Base-by-base conservation (phyloP, 2,329 filamentous ascomycete genomes). In the Microdochium bolleyi region DNA sequence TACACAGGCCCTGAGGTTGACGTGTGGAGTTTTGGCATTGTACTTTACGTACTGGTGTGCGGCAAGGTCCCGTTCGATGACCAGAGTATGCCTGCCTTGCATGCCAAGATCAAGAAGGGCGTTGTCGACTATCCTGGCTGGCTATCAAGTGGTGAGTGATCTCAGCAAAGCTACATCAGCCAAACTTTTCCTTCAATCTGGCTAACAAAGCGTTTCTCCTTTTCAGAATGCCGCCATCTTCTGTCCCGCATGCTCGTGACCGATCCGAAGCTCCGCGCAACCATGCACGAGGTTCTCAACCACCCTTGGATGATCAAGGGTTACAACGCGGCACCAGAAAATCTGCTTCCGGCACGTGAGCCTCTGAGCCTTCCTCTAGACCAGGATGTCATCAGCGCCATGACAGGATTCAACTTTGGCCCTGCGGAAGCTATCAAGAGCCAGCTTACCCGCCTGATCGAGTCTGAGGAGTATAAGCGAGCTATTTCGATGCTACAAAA, bases 11-110 rank as follows among this genome's bases (percentile, higher is more conserved):
- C 94, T 1, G 94, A 99, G 67, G 94, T 99, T 25, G 94, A 99
- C 65, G 83, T 97, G 1, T 99, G 94, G 94, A 97, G 94, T 73
- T 97, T 97, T 70, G 94, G 94, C 22, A 96, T 99, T 61, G 94
- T 99, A 13, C 80, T 99, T 14, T 99, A 97, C 63, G 94, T 99
- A 54, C 73, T 99, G 56, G 94, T 97, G 3, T 97, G 94, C 66
- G 94, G 94, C 51, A 97, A 97, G 70, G 94, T 99, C 3, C 94
- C 94, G 0, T 99, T 99, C 64, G 94, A 99, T 67, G 94, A 99
- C 66, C 94, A 99, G 72, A 96, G 92, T 73, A 99, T 99, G 91
- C 94, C 92, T 34, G 92, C 95, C 57, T 76, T 99, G 49, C 94
- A 99, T 71, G 92, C 92, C 54, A 99, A 99, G 74, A 99, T 99